Evolutionary conservation across 108 stramenopile species (phyloP).

Genomic region (Nannochloropsis gaditana): DNA sequence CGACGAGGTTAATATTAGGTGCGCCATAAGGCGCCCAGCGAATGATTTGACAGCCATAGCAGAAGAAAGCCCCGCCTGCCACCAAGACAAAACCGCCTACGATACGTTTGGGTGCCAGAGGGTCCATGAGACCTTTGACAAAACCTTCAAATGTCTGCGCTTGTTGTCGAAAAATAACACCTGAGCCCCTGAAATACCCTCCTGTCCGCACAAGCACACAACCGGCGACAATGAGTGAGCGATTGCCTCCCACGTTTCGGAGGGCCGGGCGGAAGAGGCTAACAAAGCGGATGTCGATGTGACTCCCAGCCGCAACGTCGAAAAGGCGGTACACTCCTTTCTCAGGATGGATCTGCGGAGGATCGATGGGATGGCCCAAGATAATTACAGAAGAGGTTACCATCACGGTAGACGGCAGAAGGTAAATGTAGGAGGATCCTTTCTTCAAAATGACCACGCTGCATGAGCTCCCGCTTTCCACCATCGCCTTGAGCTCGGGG

Average conservation of each 20-base stretch:
- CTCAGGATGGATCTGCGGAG: not conserved
- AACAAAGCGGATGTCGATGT: not conserved
- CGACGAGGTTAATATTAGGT: not conserved
- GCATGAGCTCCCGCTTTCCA: not conserved
- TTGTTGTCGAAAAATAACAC: not conserved
- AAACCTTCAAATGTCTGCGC: not conserved
- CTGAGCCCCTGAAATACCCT: not conserved
- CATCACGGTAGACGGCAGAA: not conserved
- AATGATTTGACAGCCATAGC: not conserved
- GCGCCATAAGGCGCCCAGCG: not conserved
- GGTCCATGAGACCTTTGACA: not conserved
- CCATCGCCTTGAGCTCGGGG: not conserved
- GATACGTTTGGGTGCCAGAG: not conserved
- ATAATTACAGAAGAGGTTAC: not conserved
- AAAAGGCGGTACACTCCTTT: not conserved
- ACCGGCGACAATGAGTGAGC: not conserved
- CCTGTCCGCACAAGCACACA: not conserved
- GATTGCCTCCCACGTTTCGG: not conserved
- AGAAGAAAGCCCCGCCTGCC: not conserved
- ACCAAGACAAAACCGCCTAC: not conserved
- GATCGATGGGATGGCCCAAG: not conserved
- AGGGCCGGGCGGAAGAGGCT: not conserved
- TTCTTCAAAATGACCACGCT: not conserved
- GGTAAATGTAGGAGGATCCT: not conserved
- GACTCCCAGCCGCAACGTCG: not conserved